These are phyloP conservation scores for Paecilomyces fulvus DNA, from an alignment of 2,329 filamentous ascomycete genomes.

Conservation along the genomic window DNA sequence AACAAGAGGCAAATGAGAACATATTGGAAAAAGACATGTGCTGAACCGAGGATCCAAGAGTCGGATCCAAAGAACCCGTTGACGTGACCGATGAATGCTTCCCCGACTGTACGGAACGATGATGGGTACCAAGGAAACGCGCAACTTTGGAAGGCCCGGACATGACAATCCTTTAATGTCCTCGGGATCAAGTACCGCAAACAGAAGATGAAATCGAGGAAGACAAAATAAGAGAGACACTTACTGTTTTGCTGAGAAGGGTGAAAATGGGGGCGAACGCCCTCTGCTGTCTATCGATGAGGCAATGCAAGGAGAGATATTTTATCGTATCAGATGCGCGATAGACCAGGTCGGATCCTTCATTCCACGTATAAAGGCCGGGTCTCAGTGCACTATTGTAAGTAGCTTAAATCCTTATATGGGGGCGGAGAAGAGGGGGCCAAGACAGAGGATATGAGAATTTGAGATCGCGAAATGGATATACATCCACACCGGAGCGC, in stretches of 20 bases:
- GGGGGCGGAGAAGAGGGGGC: not conserved
- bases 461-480: not conserved
- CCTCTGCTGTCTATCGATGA: not conserved
- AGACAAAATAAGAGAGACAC: not conserved
- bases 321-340: not conserved
- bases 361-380: not conserved
- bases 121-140: not conserved
- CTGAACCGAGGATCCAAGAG: not conserved
- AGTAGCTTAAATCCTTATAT: not conserved
- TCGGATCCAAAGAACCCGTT: not conserved
- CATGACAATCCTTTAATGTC: not conserved
- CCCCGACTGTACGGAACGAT: not conserved
- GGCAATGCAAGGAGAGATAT: not conserved
- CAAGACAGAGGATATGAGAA: not conserved
- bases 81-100: not conserved
- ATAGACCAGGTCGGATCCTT: not conserved
- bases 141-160: not conserved
- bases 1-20: constrained; percentile 7
- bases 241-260: not conserved
- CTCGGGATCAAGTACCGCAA: not conserved
- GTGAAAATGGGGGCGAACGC: not conserved
- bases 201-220: not conserved
- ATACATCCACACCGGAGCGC: not conserved
- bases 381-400: not conserved
- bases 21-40: constrained; percentile 6